phyloP scores from a whole-genome alignment of 2,329 filamentous ascomycete genomes.

The Ophiocordyceps polyrhachis-furcata region DNA sequence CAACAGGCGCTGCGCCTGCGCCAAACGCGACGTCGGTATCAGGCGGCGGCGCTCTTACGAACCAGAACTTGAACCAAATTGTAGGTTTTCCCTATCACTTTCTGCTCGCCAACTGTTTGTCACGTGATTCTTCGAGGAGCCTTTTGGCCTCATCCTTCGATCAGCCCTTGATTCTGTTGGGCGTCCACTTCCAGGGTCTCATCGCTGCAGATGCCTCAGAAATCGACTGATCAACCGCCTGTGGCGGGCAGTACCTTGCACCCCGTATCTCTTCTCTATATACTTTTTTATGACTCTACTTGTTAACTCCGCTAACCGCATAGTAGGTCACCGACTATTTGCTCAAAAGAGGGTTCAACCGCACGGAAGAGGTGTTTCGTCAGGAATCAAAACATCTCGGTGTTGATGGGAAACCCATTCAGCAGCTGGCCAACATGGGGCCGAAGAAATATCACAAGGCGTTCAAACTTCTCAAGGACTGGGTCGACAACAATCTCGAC shows the following conservation, averaged over 20 bases:
- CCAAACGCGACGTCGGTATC: slow-evolving; percentile 14
- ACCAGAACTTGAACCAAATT: slow-evolving; percentile 89
- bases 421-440: slow-evolving; percentile 48
- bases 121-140: neutral
- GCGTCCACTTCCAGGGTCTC: neutral
- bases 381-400: slow-evolving; percentile 77
- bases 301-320: neutral
- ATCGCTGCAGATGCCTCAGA: neutral
- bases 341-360: slow-evolving; percentile 82
- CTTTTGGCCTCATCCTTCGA: neutral
- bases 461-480: slow-evolving; percentile 55
- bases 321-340: slow-evolving; percentile 73
- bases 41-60: slow-evolving; percentile 36
- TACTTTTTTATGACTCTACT: neutral
- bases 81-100: slow-evolving; percentile 36
- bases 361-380: slow-evolving; percentile 81
- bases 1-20: slow-evolving; percentile 11
- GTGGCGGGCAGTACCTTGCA: neutral
- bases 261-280: neutral
- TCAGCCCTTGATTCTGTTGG: neutral
- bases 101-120: neutral
- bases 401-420: slow-evolving; percentile 59
- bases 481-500: slow-evolving; percentile 83
- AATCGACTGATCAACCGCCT: neutral
- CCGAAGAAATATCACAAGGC: slow-evolving; percentile 62